Evolutionary conservation across 495 filamentous ascomycete species (phyloP).

Genomic region (Penicillium nucicola): DNA sequence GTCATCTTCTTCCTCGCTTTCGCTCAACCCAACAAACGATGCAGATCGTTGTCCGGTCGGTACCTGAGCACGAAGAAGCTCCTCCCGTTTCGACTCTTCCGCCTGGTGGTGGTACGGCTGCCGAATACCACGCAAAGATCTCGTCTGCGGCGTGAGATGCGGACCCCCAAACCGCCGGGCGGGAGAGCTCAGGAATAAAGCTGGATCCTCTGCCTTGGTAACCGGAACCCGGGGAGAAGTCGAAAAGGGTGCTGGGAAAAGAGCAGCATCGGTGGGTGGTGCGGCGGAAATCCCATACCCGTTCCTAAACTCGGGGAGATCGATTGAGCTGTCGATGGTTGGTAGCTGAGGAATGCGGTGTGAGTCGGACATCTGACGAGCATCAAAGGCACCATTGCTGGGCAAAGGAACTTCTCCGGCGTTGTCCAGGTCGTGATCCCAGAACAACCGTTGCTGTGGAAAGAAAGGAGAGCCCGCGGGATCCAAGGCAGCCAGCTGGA

Average conservation of each 20-base stretch:
- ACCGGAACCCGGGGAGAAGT: slow-evolving; percentile 42
- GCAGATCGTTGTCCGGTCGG: slow-evolving; percentile 2
- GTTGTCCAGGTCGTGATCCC: slow-evolving; percentile 59
- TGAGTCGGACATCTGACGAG: slow-evolving; percentile 3
- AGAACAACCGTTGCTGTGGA: slow-evolving; percentile 65
- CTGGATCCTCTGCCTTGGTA: slow-evolving; percentile 49
- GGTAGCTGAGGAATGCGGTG: slow-evolving; percentile 40
- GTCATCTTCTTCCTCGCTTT: slow-evolving; percentile 37
- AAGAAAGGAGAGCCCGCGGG: slow-evolving; percentile 67
- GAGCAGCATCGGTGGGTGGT: slow-evolving; percentile 35
- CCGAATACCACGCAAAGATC: slow-evolving; percentile 30
- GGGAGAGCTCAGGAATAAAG: slow-evolving; percentile 54
- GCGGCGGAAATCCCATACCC: slow-evolving; percentile 30
- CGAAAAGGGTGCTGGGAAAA: slow-evolving; percentile 47
- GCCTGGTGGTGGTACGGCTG: slow-evolving; percentile 59
- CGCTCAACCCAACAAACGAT: slow-evolving; percentile 22
- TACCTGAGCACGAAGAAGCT: slow-evolving; percentile 39
- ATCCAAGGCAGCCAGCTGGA: slow-evolving; percentile 67
- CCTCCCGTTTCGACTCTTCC: slow-evolving; percentile 54
- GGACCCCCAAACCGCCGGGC: slow-evolving; percentile 45
- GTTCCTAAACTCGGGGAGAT: slow-evolving; percentile 37
- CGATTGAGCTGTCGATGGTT: slow-evolving; percentile 35
- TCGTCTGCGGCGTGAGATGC: slow-evolving; percentile 33
- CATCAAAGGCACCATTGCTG: not conserved
- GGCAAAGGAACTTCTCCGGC: slow-evolving; percentile 22